Percentiles rank a stretch among this genome's conserved stretches.
Conservation (phyloP, 2,329 filamentous ascomycete species). For the Ophiostoma ulmi region DNA sequence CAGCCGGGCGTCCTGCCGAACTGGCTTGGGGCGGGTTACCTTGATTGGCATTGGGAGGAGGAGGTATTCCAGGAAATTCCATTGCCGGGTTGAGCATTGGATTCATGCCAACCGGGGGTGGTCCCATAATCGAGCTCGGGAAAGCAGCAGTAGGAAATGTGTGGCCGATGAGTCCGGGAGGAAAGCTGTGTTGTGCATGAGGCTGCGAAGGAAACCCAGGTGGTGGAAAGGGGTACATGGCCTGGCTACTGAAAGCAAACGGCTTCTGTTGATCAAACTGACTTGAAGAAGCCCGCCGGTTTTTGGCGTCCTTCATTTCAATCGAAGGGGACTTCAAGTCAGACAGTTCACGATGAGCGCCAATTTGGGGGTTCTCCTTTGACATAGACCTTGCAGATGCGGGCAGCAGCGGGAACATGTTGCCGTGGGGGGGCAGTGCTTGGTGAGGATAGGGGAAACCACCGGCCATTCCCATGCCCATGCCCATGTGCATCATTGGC, state of each 20-base stretch:
- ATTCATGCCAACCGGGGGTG: slow-evolving; percentile 28
- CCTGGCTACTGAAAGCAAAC: slow-evolving; percentile 38
- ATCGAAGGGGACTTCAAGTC: slow-evolving; percentile 15
- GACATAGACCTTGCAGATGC: slow-evolving; percentile 1
- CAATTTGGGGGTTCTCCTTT: slow-evolving; percentile 29
- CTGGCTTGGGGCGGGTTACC: not conserved
- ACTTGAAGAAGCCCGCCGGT: slow-evolving; percentile 40
- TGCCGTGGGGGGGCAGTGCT: not conserved
- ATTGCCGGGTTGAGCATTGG: slow-evolving; percentile 24
- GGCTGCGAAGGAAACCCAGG: slow-evolving; percentile 23
- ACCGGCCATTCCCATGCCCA: slow-evolving; percentile 32
- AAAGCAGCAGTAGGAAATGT: slow-evolving; percentile 29
- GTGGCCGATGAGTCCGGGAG: slow-evolving; percentile 26
- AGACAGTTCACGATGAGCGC: slow-evolving; percentile 25
- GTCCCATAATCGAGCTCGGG: slow-evolving; percentile 29
- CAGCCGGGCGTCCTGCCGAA: slow-evolving; percentile 4
- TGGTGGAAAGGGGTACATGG: slow-evolving; percentile 34
- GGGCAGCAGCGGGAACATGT: not conserved
- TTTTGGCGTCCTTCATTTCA: slow-evolving; percentile 33
- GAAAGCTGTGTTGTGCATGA: slow-evolving; percentile 19
- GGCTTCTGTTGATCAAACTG: slow-evolving; percentile 45
- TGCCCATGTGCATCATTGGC: slow-evolving; percentile 40
- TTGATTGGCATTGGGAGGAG: not conserved
- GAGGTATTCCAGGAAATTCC: slow-evolving; percentile 16
- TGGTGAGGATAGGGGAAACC: slow-evolving; percentile 28